phyloP scores from a whole-genome alignment of 495 filamentous ascomycete species.

The Sporormia fimetaria region DNA sequence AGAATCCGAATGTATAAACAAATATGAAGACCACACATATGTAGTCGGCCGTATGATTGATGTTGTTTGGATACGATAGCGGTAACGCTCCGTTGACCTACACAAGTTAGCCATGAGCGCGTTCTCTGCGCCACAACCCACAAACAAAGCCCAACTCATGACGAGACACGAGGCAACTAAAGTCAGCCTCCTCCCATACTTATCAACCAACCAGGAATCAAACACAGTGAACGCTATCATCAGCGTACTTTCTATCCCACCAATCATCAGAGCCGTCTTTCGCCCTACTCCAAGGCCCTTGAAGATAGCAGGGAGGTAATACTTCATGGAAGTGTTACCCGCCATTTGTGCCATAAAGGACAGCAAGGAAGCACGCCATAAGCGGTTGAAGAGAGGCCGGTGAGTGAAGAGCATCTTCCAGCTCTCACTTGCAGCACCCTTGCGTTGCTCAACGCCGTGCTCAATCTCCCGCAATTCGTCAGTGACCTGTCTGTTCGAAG shows the following conservation, averaged over 20 bases:
- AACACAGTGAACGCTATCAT: constrained; percentile 42
- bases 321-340: constrained; percentile 46
- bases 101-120: neutral
- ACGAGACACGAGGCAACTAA: constrained; percentile 35
- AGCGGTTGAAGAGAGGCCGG: constrained; percentile 19
- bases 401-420: constrained; percentile 23
- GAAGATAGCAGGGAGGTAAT: constrained; percentile 42
- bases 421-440: constrained; percentile 3
- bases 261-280: constrained; percentile 37
- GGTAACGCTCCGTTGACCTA: constrained; percentile 46
- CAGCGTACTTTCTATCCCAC: constrained; percentile 41
- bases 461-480: constrained; percentile 18
- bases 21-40: constrained; percentile 46
- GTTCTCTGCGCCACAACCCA: constrained; percentile 19
- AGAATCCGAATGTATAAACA: constrained; percentile 46
- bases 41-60: constrained; percentile 40
- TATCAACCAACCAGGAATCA: constrained; percentile 43
- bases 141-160: constrained; percentile 40
- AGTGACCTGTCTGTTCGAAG: constrained; percentile 6
- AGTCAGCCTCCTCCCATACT: constrained; percentile 36
- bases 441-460: constrained; percentile 13
- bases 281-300: constrained; percentile 36
- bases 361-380: constrained; percentile 35
- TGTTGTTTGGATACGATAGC: constrained; percentile 40
- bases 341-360: constrained; percentile 47